A percentile compares a stretch with the other conserved stretches of the same genome.
Evolutionary conservation across 2,329 filamentous ascomycete genomes (phyloP).

Genomic region (Fusarium albidum): DNA sequence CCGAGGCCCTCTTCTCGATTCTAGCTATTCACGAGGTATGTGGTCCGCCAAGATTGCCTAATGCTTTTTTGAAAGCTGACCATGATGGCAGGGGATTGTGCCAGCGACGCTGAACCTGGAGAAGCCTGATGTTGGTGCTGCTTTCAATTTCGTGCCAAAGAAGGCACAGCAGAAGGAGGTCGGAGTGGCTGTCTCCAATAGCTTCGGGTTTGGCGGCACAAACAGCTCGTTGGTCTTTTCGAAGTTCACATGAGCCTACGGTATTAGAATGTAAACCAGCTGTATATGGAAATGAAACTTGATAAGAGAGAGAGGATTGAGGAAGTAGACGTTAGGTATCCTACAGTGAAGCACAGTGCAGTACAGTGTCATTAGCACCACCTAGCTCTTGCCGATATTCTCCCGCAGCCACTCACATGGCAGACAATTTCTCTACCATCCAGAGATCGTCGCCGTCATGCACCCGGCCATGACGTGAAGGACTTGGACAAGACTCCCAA

Average conservation of each 20-base stretch:
- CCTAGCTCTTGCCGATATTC: slow-evolving; percentile 33
- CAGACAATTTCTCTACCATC: slow-evolving; percentile 33
- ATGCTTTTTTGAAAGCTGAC: slow-evolving; percentile 15
- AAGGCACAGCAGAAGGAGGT: slow-evolving; percentile 75
- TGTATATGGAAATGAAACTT: slow-evolving; percentile 2
- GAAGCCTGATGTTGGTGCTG: slow-evolving; percentile 69
- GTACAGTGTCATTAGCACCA: slow-evolving; percentile 11
- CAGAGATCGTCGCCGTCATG: slow-evolving; percentile 40
- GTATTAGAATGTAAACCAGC: slow-evolving; percentile 1
- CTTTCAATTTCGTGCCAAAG: slow-evolving; percentile 86
- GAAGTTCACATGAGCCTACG: slow-evolving; percentile 25
- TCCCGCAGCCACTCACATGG: slow-evolving; percentile 39
- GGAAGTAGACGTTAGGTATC: too few species aligned
- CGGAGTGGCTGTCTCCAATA: slow-evolving; percentile 85
- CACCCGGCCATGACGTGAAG: slow-evolving; percentile 43
- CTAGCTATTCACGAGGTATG: slow-evolving; percentile 80
- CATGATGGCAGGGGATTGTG: slow-evolving; percentile 70
- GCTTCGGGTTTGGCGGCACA: slow-evolving; percentile 97
- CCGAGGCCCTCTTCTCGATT: slow-evolving; percentile 88
- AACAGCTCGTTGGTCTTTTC: slow-evolving; percentile 90
- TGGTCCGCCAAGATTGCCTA: slow-evolving; percentile 17
- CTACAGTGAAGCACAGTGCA: slow-evolving; percentile 26
- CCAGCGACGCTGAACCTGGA: slow-evolving; percentile 89
- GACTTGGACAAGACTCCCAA: slow-evolving; percentile 22
- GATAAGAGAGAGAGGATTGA: too few species aligned